Evolutionary conservation across 2,329 filamentous ascomycete species (phyloP).

Genomic region (Leptodontidium sp.): DNA sequence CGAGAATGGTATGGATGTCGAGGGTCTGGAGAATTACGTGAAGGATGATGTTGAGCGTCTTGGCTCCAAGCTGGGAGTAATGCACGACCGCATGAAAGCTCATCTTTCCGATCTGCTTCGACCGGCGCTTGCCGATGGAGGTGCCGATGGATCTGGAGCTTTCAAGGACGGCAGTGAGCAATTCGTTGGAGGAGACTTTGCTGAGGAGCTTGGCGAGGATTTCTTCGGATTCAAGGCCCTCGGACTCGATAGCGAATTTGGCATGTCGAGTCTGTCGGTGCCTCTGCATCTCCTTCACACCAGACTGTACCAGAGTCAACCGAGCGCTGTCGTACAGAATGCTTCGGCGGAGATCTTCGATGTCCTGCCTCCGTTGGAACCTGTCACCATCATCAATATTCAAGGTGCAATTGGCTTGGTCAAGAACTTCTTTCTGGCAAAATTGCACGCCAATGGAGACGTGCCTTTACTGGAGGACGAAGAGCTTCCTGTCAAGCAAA

Average conservation of each 20-base stretch:
- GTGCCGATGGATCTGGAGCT: conserved; percentile 83
- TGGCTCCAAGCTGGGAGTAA: conserved; percentile 77
- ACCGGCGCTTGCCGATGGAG: conserved; percentile 82
- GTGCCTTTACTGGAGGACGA: conserved; percentile 91
- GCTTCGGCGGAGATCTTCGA: conserved; percentile 64
- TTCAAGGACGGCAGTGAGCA: conserved; percentile 98
- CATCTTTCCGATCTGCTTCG: conserved; percentile 93
- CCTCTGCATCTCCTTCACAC: conserved; percentile 94
- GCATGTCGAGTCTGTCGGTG: conserved; percentile 85
- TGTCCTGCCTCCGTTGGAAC: conserved; percentile 73
- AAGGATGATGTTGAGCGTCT: conserved; percentile 94
- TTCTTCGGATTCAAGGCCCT: conserved; percentile 99
- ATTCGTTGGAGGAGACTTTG: conserved; percentile 95
- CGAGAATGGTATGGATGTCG: conserved; percentile 84
- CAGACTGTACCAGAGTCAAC: conserved; percentile 84
- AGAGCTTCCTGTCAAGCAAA: conserved; percentile 90
- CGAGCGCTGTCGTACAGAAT: conserved; percentile 68
- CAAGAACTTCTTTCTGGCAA: conserved; percentile 89
- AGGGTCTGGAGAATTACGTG: conserved; percentile 83
- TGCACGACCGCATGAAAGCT: conserved; percentile 94
- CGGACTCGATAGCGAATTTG: conserved; percentile 90
- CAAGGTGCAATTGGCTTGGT: conserved; percentile 85
- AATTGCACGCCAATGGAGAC: conserved; percentile 84
- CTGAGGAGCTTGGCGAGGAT: conserved; percentile 96
- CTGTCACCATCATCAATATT: conserved; percentile 81